Evolutionary conservation across 305 asterid genomes (phyloP).

Genomic region (Petunia hybrid): DNA sequence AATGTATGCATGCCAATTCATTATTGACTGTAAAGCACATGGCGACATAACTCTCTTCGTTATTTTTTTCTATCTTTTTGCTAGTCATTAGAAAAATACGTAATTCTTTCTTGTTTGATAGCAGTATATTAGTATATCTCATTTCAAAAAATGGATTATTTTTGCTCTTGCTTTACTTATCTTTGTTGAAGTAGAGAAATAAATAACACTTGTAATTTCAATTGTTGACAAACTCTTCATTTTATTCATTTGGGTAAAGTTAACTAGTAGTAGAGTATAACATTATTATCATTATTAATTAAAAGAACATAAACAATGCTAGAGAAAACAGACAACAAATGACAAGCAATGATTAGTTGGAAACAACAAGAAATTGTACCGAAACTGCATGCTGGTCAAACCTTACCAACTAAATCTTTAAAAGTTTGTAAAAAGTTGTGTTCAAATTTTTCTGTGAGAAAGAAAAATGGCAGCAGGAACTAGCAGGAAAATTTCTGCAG

Average conservation of each 20-base stretch:
- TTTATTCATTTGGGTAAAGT: background rate
- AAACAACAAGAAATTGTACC: background rate
- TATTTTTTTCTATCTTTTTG: too few relatives aligned
- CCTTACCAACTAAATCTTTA: background rate
- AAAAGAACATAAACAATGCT: background rate
- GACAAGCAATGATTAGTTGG: background rate
- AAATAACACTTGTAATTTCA: too few relatives aligned
- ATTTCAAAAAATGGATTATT: too few relatives aligned
- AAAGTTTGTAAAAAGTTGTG: background rate
- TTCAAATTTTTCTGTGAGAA: background rate
- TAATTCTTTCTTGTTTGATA: too few relatives aligned
- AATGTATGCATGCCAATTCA: conserved; percentile 22
- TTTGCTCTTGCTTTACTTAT: too few relatives aligned
- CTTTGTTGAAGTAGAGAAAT: too few relatives aligned
- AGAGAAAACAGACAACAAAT: background rate
- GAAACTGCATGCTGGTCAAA: background rate
- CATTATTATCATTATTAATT: too few relatives aligned
- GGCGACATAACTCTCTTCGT: too few relatives aligned
- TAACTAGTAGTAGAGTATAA: too few relatives aligned
- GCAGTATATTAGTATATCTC: too few relatives aligned
- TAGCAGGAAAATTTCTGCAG: conserved; percentile 70
- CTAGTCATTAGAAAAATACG: too few relatives aligned
- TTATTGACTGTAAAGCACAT: background rate
- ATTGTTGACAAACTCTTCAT: background rate
- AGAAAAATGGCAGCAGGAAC: conserved; percentile 63